phyloP scores from a whole-genome alignment of 139 green algal species.

The Chlamydomonas incerta region DNA sequence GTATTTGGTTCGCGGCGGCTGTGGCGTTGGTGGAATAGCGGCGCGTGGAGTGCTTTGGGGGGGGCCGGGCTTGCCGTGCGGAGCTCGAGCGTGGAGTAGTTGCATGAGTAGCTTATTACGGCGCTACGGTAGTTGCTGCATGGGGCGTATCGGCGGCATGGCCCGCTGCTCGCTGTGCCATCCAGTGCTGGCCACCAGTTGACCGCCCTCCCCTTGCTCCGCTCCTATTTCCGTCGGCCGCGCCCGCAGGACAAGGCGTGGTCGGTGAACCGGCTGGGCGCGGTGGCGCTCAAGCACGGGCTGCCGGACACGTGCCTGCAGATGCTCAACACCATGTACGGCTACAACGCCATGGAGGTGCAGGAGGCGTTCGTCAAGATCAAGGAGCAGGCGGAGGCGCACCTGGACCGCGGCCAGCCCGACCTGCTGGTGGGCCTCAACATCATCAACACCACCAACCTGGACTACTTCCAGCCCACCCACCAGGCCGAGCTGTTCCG shows the following conservation, averaged over 20 bases:
- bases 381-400: conserved; percentile 83
- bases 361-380: conserved; percentile 99
- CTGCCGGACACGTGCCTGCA: conserved; percentile 65
- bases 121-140: too few species aligned
- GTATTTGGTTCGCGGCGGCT: too few species aligned
- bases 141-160: too few species aligned
- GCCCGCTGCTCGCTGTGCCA: too few species aligned
- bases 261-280: conserved; percentile 93
- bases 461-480: conserved; percentile 95
- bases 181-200: too few species aligned
- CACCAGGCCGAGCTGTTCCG: conserved; percentile 94
- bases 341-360: conserved; percentile 97
- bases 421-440: conserved; percentile 81
- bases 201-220: too few species aligned
- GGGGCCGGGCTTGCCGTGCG: too few species aligned
- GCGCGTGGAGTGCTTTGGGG: too few species aligned
- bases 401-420: conserved; percentile 56
- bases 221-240: not conserved
- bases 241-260: conserved; percentile 90
- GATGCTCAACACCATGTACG: conserved; percentile 95
- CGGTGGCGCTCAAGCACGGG: conserved; percentile 73
- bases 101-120: too few species aligned
- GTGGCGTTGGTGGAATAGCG: too few species aligned
- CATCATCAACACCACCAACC: conserved; percentile 93
- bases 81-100: too few species aligned